Evolutionary conservation across 139 green algal species (phyloP), one percentile per base, ranked within the genome.

Genomic region (Coelastrella sp.): DNA sequence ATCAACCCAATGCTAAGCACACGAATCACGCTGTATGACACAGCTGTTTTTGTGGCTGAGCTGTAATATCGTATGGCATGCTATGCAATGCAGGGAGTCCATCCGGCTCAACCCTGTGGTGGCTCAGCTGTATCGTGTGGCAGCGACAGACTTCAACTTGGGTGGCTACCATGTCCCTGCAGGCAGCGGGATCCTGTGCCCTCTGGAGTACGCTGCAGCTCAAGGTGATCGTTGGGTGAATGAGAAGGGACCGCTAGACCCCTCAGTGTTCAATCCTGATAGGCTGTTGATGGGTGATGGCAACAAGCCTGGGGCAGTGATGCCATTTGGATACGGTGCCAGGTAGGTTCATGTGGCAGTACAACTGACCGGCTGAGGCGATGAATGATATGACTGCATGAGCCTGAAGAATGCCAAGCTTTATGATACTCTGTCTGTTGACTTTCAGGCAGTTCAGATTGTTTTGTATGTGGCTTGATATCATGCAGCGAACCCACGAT

Each of bases 301-400:
- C 19, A 30, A 50, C 17, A 81, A 81, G 50, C 48, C 73, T 34
- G 73, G 73, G 6, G 43, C 27, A 48, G 45, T 51, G 5, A 68
- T 81, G 73, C 73, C 73, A 25, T 81, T 81, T 69, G 73, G 73
- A n/a, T 34, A 81, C 34, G 50, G 35, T 25, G 45, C 73, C 5
- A 81, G 73, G 73, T 81, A 30, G 32, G 73, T 27, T n/a, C n/a
- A n/a, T n/a, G n/a, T n/a, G n/a, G n/a, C n/a, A n/a, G n/a, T n/a
- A n/a, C n/a, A n/a, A n/a, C 57, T 66, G 8, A 11, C 8, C 30
- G 19, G 32, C 23, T 37, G 15, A 11, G 25, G 23, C 30, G 25
- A 5, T n/a, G 32, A 13, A 72, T 17, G 23, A 35, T 35, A 9
- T 38, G 17, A 35, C 5, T 3, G 32, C 11, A 69, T 69, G 23